Evolutionary conservation across 495 filamentous ascomycete genomes (phyloP).

Genomic region (Daldinia vernicosa): DNA sequence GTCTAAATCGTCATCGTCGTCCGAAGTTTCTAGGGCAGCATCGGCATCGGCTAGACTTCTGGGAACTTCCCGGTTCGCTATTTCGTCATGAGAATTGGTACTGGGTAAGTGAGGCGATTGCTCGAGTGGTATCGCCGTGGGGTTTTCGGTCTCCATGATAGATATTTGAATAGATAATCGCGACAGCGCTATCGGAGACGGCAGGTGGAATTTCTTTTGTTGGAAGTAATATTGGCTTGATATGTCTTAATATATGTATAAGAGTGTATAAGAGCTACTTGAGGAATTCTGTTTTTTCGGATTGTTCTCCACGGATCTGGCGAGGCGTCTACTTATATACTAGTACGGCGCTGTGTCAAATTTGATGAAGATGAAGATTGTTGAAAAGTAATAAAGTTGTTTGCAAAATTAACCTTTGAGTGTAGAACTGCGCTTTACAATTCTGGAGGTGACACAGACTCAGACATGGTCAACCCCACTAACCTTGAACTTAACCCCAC

Average conservation of each 20-base stretch:
- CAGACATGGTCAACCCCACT: too few species aligned
- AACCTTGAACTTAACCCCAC: background rate
- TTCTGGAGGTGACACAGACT: too few species aligned
- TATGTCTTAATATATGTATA: background rate
- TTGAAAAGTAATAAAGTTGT: background rate
- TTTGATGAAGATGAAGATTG: background rate
- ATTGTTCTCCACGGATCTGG: background rate
- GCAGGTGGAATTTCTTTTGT: background rate
- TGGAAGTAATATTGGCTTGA: background rate
- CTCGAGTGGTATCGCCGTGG: conserved; percentile 52
- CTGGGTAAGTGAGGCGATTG: conserved; percentile 43
- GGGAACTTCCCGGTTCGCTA: conserved; percentile 37
- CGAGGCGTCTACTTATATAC: background rate
- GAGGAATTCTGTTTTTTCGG: background rate
- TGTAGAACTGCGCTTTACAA: too few species aligned
- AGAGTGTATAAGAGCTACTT: background rate
- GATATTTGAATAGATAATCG: background rate
- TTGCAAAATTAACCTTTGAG: background rate
- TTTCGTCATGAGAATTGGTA: conserved; percentile 42
- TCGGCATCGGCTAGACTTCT: conserved; percentile 33
- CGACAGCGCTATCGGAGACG: background rate
- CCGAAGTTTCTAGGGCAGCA: conserved; percentile 5
- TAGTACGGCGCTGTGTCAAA: background rate
- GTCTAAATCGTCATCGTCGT: conserved; percentile 51
- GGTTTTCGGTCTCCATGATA: conserved; percentile 47